Base-by-base conservation (phyloP, 352 stramenopile species). In the Pythium scleroteichum region DNA sequence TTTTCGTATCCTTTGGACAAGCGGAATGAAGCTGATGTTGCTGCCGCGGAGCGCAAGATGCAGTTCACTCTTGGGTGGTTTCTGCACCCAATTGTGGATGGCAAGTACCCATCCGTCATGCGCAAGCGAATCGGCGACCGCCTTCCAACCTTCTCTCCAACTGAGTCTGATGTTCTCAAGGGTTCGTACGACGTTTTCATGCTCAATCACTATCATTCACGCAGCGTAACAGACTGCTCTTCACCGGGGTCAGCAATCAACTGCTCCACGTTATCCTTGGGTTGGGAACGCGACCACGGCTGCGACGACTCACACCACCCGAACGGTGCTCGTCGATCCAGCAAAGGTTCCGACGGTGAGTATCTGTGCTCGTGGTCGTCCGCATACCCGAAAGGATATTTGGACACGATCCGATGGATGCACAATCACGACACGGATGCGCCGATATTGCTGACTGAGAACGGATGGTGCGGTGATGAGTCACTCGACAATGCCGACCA, bases 81-180 rank as follows among this genome's bases (percentile, higher is more conserved):
- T 59, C 70, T 90, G n/a, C 86, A 96, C 56, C 96, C 96, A 2
- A 79, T 98, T 29, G 83, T 89, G 29, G 69, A 68, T 35, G 95
- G 95, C 50, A 85, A 98, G 29, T 99, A 99, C 69, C 95, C 96
- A 1, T 47, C 72, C 16, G 76, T 89, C 24, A 98, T 99, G 95
- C 82, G 78, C 33, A 55, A 91, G 35, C 76, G 78, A 42, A 76
- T 88, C 3, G 84, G 90, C 4, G 69, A 79, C 14, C 73, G 83
- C 22, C 69, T 99, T 23, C 94, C 94, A 2, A 44, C 50, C 35
- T 98, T 99, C 65, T 96, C 88, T 32, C 4, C 54, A 1, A 70
- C 89, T 7, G 77, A 98, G 58, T 55, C 81, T 16, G 73, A 72
- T 33, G 39, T 91, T 1, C 57, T 99, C 16, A 82, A 84, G 44